Evolutionary conservation across 495 filamentous ascomycete species (phyloP).

Genomic region (Penicillium turbatum): DNA sequence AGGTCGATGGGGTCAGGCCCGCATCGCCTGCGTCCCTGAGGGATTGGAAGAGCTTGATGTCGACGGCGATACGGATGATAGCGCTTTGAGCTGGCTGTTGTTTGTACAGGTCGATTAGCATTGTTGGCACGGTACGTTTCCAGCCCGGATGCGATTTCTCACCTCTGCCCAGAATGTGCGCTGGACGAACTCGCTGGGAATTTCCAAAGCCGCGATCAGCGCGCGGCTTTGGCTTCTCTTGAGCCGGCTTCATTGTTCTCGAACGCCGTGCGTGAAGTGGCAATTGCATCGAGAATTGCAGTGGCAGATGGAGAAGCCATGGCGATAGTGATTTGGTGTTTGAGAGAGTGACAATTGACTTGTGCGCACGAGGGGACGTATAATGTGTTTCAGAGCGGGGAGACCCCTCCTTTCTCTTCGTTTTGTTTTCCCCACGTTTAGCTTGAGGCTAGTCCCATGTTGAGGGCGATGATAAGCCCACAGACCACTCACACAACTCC

Average conservation of each 20-base stretch:
- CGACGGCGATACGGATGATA: conserved; percentile 32
- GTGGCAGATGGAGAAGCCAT: conserved; percentile 1
- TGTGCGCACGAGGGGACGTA: neutral
- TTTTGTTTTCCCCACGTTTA: neutral
- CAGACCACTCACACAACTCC: too few species aligned
- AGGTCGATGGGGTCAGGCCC: conserved; percentile 19
- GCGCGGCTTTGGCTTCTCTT: conserved; percentile 31
- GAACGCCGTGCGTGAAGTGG: conserved; percentile 18
- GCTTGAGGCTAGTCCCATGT: neutral
- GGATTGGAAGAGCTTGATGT: conserved; percentile 33
- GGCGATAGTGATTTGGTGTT: neutral
- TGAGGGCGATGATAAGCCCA: too few species aligned
- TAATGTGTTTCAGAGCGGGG: neutral
- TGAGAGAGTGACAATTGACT: neutral
- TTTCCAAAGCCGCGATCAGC: conserved; percentile 27
- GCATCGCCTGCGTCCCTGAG: conserved; percentile 23
- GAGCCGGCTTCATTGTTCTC: conserved; percentile 30
- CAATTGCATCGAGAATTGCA: conserved; percentile 10
- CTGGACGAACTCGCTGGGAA: conserved; percentile 36
- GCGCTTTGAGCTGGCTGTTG: conserved; percentile 35
- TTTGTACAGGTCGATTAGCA: neutral
- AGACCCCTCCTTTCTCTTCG: neutral
- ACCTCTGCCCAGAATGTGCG: conserved; percentile 44
- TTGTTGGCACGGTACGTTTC: neutral
- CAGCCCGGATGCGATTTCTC: neutral